Evolutionary conservation across 345 rosid genomes (phyloP).

Genomic region (rapeseed (Brassica napus)): DNA sequence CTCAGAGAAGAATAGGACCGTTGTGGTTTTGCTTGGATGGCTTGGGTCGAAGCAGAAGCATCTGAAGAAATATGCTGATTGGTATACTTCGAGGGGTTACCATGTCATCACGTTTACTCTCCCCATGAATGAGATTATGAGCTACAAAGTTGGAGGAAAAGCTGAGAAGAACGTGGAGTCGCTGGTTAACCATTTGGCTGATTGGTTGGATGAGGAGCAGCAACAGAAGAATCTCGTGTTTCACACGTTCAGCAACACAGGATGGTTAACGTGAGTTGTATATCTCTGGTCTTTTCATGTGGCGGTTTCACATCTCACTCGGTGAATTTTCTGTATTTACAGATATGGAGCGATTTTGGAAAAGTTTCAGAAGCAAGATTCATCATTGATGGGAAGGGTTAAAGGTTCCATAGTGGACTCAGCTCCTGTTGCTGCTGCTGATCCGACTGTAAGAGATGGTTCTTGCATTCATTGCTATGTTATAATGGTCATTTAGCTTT

Average conservation of each 20-base stretch:
- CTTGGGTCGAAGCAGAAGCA: constrained; percentile 97
- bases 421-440: constrained; percentile 96
- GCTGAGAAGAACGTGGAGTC: constrained; percentile 75
- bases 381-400: constrained; percentile 61
- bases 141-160: constrained; percentile 90
- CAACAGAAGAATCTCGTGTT: constrained; percentile 77
- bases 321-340: not conserved
- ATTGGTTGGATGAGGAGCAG: constrained; percentile 84
- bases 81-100: constrained; percentile 89
- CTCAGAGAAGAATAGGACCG: constrained; percentile 67
- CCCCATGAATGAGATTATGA: constrained; percentile 80
- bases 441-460: constrained; percentile 69
- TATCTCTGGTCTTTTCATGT: constrained; percentile 2
- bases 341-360: constrained; percentile 94
- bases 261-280: constrained; percentile 84
- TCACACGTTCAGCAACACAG: constrained; percentile 98
- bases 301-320: not conserved
- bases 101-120: constrained; percentile 92
- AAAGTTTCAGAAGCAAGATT: constrained; percentile 80
- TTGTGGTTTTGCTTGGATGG: constrained; percentile 96
- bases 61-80: constrained; percentile 87
- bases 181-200: constrained; percentile 84
- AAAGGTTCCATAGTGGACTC: constrained; percentile 95
- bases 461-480: constrained; percentile 14
- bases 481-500: not conserved